Evolutionary conservation across 2,329 filamentous ascomycete species (phyloP), one percentile per base, ranked within the genome.

Genomic region (Helotiales sp.): DNA sequence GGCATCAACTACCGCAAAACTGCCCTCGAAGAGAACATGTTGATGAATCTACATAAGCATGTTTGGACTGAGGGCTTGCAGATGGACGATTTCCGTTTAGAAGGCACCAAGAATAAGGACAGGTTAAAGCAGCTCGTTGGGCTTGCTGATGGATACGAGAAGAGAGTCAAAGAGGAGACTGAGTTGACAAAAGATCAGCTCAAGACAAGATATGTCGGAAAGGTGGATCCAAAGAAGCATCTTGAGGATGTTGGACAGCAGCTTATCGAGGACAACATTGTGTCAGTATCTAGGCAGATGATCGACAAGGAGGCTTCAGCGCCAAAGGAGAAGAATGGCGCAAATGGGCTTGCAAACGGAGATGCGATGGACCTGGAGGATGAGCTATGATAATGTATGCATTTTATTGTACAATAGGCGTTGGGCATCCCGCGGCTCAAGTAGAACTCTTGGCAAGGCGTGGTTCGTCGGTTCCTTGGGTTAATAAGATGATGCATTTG

Each of bases 31-130:
- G 96, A 99, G 81, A 98, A 96, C 76, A 99, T 99, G 95, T 77
- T 99, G 70, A 99, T 99, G 96, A 99, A 99, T 74, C 80, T 99
- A 65, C 95, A 99, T 83, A 99, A 99, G 82, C 95, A 98, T 67
- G 93, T 97, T 44, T 99, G 95, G 95, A 99, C 96, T 0, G 95
- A 99, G 75, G 95, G 93, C 5, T 76, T 99, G 64, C 86, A 96
- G 73, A 98, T 99, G 92, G 90, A 93, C 60, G 93, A 98, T 75
- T 99, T 99, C 82, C 84, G 87, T 64, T 79, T 85, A 57, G 93
- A 98, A 72, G 91, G 87, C 55, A 81, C 86, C 64, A 86, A 89
- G 73, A 99, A 96, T 73, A 90, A 93, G 73, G 93, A 96, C 55
- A 85, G 88, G 63, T 82, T 99, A 75, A 84, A 96, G 79, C 87